Conservation (phyloP, 106 monocot genomes). For the Platanthera guangdongensis region DNA sequence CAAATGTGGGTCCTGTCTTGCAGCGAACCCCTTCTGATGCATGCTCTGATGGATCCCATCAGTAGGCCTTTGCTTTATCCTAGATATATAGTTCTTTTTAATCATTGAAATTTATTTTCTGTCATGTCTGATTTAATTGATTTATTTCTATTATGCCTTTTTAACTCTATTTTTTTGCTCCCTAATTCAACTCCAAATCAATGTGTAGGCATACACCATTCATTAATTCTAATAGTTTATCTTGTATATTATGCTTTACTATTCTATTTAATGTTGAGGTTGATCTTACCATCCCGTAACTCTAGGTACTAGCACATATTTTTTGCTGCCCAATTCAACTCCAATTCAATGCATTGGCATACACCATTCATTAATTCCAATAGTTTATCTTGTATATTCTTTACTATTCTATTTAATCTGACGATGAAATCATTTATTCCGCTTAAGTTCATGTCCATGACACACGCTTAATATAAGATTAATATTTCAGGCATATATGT, state of each 20-base stretch:
- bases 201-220: background rate
- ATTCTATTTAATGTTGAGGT: background rate
- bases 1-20: too few species aligned
- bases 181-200: background rate
- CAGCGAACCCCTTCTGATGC: too few species aligned
- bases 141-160: background rate
- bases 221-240: background rate
- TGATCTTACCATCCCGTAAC: too few species aligned
- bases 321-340: background rate
- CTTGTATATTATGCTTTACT: background rate
- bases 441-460: background rate
- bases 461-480: background rate
- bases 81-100: background rate
- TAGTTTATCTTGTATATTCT: background rate
- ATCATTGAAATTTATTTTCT: background rate
- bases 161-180: too few species aligned
- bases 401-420: background rate
- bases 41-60: too few species aligned
- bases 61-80: background rate
- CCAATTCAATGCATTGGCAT: background rate
- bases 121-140: background rate
- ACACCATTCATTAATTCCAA: background rate
- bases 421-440: background rate
- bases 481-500: constrained; percentile 80
- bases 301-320: too few species aligned